These are phyloP conservation scores for Phytophthora cryptogea DNA, from an alignment of 352 stramenopile species.

Conservation along the genomic window DNA sequence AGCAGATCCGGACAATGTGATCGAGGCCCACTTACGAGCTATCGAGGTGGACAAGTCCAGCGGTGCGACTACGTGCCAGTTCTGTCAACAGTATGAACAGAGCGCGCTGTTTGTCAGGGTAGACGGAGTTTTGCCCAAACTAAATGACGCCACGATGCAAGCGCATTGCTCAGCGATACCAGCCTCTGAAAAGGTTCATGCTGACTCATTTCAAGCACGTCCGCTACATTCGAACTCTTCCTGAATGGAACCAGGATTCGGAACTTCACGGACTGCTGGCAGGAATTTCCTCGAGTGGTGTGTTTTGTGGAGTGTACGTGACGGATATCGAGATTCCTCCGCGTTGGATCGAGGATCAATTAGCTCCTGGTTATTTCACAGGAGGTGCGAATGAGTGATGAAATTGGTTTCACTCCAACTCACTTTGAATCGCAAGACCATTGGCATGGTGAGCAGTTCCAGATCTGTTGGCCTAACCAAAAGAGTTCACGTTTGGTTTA, in stretches of 20 bases:
- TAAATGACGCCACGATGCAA: constrained; percentile 2
- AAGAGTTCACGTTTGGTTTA: too few relatives aligned
- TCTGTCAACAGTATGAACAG: constrained; percentile 7
- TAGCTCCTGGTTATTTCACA: constrained; percentile 8
- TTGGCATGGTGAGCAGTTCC: too few relatives aligned
- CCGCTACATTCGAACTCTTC: not conserved
- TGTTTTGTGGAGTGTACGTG: not conserved
- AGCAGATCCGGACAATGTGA: not conserved
- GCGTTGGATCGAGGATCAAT: constrained; percentile 1
- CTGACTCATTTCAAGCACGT: constrained; percentile 5
- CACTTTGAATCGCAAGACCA: too few relatives aligned
- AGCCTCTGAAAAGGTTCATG: constrained; percentile 14
- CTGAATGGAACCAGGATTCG: not conserved
- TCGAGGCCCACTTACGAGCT: constrained; percentile 8
- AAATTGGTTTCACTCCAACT: too few relatives aligned
- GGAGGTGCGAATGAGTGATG: not conserved
- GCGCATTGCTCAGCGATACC: constrained; percentile 5
- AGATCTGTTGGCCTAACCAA: too few relatives aligned
- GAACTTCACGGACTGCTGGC: not conserved
- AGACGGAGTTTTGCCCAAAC: not conserved
- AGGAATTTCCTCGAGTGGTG: not conserved
- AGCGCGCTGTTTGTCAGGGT: constrained; percentile 2
- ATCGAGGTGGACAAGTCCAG: constrained; percentile 4
- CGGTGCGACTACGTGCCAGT: constrained; percentile 3
- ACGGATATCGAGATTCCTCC: constrained; percentile 1